Percentiles rank a stretch among this genome's conserved stretches.
These are phyloP conservation scores for Incumbomyces delicatus DNA, from an alignment of 2,329 filamentous ascomycete species.

Conservation along the genomic window DNA sequence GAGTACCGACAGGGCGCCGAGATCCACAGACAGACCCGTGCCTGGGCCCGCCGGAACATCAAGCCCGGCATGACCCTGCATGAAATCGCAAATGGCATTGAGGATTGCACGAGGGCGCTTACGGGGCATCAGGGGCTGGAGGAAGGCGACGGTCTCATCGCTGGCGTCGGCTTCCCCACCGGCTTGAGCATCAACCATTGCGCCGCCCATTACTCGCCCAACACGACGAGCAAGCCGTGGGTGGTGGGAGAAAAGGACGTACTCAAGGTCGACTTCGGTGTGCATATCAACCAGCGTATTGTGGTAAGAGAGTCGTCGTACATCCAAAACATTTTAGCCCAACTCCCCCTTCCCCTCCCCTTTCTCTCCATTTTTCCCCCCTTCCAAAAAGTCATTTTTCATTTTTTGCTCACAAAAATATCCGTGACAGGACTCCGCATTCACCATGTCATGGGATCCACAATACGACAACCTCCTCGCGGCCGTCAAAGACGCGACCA, in stretches of 20 bases:
- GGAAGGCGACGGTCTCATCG: conserved; percentile 67
- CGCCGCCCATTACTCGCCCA: conserved; percentile 79
- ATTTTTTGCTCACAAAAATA: no score
- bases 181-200: conserved; percentile 77
- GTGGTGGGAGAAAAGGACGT: conserved; percentile 56
- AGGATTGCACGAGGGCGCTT: conserved; percentile 67
- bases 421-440: conserved; percentile 55
- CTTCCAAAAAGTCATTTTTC: no score
- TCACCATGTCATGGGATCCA: conserved; percentile 66
- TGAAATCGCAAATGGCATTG: conserved; percentile 79
- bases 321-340: no score
- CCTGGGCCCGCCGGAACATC: conserved; percentile 71
- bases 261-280: conserved; percentile 65
- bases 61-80: conserved; percentile 72
- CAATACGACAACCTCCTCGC: conserved; percentile 65
- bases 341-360: no score
- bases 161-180: conserved; percentile 78
- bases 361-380: no score
- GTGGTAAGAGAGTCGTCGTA: no score
- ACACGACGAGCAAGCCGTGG: conserved; percentile 67
- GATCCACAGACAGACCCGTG: conserved; percentile 76
- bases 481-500: conserved; percentile 66
- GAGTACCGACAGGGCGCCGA: conserved; percentile 82
- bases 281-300: conserved; percentile 61
- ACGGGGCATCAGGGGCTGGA: conserved; percentile 67